A percentile compares a stretch with the other conserved stretches of the same genome.
Evolutionary conservation across 495 filamentous ascomycete species (phyloP).

Genomic region (Aspergillus egyptiacus): DNA sequence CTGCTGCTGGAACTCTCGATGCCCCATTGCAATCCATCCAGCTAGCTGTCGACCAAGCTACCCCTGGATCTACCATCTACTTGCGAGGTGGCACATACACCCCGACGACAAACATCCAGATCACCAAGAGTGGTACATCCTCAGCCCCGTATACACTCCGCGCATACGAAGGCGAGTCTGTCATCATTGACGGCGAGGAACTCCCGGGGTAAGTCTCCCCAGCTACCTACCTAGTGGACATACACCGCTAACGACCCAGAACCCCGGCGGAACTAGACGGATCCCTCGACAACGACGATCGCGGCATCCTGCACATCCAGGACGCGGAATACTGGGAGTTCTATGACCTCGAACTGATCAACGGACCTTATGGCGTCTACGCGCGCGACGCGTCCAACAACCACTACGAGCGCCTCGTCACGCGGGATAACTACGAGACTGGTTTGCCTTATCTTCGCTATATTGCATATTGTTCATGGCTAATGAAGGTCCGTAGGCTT

Average conservation of each 20-base stretch:
- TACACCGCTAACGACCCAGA: not conserved
- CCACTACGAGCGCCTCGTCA: conserved; percentile 17
- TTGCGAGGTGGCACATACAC: conserved; percentile 16
- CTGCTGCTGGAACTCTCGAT: conserved; percentile 9
- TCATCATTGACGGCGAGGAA: conserved; percentile 17
- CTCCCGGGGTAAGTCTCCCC: conserved; percentile 12
- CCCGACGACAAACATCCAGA: conserved; percentile 18
- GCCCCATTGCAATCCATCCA: conserved; percentile 16
- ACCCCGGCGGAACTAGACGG: conserved; percentile 15
- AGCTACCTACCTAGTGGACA: not conserved
- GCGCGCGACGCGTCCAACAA: conserved; percentile 18
- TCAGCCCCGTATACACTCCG: conserved; percentile 12
- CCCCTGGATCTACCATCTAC: conserved; percentile 14
- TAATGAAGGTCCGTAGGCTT: conserved; percentile 9
- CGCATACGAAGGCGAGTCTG: conserved; percentile 11
- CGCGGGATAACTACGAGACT: conserved; percentile 18
- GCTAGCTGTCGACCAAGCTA: conserved; percentile 14
- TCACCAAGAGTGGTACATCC: conserved; percentile 15
- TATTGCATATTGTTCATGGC: not conserved
- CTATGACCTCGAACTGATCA: conserved; percentile 18
- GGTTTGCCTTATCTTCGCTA: not conserved
- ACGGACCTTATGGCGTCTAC: conserved; percentile 18
- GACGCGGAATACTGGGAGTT: conserved; percentile 20
- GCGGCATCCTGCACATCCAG: conserved; percentile 17
- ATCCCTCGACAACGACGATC: conserved; percentile 13